Conservation (phyloP, 164 flowering plant genomes). For the Dillenia turbinata region DNA sequence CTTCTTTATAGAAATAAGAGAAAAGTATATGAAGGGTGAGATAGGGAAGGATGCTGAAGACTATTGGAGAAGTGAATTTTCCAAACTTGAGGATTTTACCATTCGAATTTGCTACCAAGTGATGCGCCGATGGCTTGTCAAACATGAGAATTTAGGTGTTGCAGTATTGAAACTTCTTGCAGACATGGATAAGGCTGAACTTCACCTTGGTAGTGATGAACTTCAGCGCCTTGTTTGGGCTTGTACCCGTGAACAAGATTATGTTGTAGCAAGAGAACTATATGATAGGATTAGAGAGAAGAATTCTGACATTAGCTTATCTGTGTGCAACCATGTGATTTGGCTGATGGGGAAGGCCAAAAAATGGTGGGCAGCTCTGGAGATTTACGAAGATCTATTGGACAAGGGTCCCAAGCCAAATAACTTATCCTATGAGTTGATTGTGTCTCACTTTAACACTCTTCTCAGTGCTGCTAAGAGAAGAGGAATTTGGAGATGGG, state of each 20-base stretch:
- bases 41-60: constrained; percentile 33
- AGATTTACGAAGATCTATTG: constrained; percentile 81
- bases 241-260: constrained; percentile 72
- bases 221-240: constrained; percentile 87
- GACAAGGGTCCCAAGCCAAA: constrained; percentile 94
- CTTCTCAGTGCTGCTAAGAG: constrained; percentile 72
- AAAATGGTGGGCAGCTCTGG: constrained; percentile 99
- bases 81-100: constrained; percentile 57
- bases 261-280: constrained; percentile 67
- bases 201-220: constrained; percentile 49
- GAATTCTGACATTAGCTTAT: constrained; percentile 63
- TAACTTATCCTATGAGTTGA: constrained; percentile 69
- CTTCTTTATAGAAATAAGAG: constrained; percentile 55
- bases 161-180: constrained; percentile 62
- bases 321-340: constrained; percentile 87
- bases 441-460: constrained; percentile 77
- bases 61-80: constrained; percentile 66
- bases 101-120: constrained; percentile 75
- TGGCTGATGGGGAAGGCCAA: constrained; percentile 97
- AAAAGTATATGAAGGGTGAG: constrained; percentile 55
- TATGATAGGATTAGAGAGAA: constrained; percentile 65
- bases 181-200: constrained; percentile 61
- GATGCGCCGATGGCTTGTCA: constrained; percentile 83
- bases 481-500: constrained; percentile 95
- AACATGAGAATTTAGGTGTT: constrained; percentile 31